Evolutionary conservation across 2,329 filamentous ascomycete species (phyloP).

Genomic region (Trichophyton benhamiae): DNA sequence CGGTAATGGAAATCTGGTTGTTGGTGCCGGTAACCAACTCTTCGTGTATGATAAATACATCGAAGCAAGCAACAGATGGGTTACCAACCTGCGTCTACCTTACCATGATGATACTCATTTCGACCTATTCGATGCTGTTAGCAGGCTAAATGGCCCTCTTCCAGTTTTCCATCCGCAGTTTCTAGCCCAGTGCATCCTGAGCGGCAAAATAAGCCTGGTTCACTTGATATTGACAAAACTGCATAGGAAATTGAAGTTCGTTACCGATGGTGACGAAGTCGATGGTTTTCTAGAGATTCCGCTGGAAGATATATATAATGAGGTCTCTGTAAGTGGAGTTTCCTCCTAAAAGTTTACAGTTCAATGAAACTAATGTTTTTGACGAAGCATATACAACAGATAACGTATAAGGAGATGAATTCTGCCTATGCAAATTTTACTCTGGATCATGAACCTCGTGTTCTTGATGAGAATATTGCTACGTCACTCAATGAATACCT

Average conservation of each 20-base stretch:
- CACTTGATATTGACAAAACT: slow-evolving; percentile 61
- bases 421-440: slow-evolving; percentile 42
- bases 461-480: slow-evolving; percentile 61
- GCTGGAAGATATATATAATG: slow-evolving; percentile 37
- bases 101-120: slow-evolving; percentile 39
- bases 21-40: slow-evolving; percentile 83
- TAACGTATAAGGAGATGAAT: slow-evolving; percentile 37
- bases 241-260: slow-evolving; percentile 67
- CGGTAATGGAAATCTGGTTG: slow-evolving; percentile 67
- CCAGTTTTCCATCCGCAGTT: slow-evolving; percentile 90
- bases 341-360: neutral
- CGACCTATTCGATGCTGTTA: slow-evolving; percentile 71
- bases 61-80: slow-evolving; percentile 48
- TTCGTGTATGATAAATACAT: slow-evolving; percentile 74
- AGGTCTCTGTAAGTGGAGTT: slow-evolving; percentile 30
- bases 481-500: slow-evolving; percentile 61
- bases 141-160: slow-evolving; percentile 71
- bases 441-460: slow-evolving; percentile 45
- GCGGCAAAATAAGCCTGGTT: slow-evolving; percentile 61
- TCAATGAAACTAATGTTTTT: neutral
- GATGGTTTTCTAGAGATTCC: slow-evolving; percentile 60
- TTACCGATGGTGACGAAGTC: slow-evolving; percentile 65
- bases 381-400: slow-evolving; percentile 24
- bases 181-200: slow-evolving; percentile 70
- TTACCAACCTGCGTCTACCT: slow-evolving; percentile 43